phyloP scores from a whole-genome alignment of 768 basidiomycete species.

The Sarcodon sp. region DNA sequence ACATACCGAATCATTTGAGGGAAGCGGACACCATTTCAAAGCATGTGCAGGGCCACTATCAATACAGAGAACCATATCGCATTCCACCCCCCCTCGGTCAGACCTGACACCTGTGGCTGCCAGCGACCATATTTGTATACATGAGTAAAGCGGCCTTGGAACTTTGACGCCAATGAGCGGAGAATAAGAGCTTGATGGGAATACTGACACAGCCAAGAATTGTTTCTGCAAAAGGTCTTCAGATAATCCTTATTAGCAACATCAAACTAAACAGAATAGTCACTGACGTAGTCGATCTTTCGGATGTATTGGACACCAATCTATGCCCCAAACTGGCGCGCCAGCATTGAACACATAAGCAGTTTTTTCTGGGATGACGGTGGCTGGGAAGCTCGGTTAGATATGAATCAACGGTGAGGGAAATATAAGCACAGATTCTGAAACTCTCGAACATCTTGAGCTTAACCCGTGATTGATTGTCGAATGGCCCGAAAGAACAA shows the following conservation, averaged over 20 bases:
- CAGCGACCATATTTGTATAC: constrained; percentile 82
- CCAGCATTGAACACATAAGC: constrained; percentile 78
- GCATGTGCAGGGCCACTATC: constrained; percentile 73
- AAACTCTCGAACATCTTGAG: constrained; percentile 43
- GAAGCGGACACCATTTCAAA: constrained; percentile 89
- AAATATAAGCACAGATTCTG: constrained; percentile 37
- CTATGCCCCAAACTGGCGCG: constrained; percentile 80
- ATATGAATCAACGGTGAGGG: not conserved
- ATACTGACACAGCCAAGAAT: constrained; percentile 75
- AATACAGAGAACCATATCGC: constrained; percentile 78
- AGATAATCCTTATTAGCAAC: constrained; percentile 1
- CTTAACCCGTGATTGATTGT: constrained; percentile 32
- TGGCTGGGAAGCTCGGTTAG: constrained; percentile 28
- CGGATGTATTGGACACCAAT: constrained; percentile 82
- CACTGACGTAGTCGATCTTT: constrained; percentile 40
- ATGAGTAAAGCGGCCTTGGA: constrained; percentile 41
- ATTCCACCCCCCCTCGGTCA: constrained; percentile 41
- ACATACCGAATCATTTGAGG: constrained; percentile 44
- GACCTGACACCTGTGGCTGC: constrained; percentile 9
- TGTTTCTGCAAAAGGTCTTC: constrained; percentile 48
- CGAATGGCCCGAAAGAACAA: constrained; percentile 59
- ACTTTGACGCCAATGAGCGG: constrained; percentile 55
- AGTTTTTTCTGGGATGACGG: constrained; percentile 41
- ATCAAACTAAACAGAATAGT: not conserved
- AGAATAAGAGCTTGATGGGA: constrained; percentile 45